Base-by-base conservation (phyloP, 768 basidiomycete species). In the Lactarius hengduanensis region DNA sequence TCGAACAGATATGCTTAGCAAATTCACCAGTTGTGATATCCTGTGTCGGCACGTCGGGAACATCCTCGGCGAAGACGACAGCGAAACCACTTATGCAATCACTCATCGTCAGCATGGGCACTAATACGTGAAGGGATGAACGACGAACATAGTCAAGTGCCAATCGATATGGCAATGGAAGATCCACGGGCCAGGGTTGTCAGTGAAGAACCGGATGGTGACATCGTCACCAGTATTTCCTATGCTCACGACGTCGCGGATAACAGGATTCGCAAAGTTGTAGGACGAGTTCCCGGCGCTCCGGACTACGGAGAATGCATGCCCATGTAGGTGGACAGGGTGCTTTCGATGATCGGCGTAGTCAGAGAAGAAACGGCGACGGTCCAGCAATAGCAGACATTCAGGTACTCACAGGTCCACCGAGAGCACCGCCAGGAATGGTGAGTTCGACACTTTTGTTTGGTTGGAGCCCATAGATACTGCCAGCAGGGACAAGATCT, bases 381-480 rank as follows among this genome's bases (percentile, higher is more conserved):
- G 4, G 13, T 1, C 5, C 20, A 10, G n/a, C 8, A 16, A 34
- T 20, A 11, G 28, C 4, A 30, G 55, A n/a, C 41, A 9, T 18
- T 1, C 4, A 3, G 6, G 32, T 3, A 50, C 65, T 61, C 36
- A 66, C 65, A 9, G 60, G 60, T n/a, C 59, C 64, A 7, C 32
- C 64, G 3, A 5, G 1, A 2, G 28, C 43, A 26, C 41, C 34
- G 15, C 1, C 53, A 55, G 63, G 63, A 18, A 64, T 64, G 36
- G 75, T 75, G 22, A 84, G 71, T 67, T 84, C 83, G n/a, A 84
- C 80, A 59, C 72, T 80, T 66, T 68, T 79, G 67, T 84, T 80
- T 13, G 72, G 75, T 0, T 82, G 81, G 18, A 87, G 73, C 8
- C 74, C 66, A 67, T 82, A 83, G 11, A 86, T 76, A 15, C 77